Conservation (phyloP, 2,329 filamentous ascomycete genomes). For the Colletotrichum tropicale region DNA sequence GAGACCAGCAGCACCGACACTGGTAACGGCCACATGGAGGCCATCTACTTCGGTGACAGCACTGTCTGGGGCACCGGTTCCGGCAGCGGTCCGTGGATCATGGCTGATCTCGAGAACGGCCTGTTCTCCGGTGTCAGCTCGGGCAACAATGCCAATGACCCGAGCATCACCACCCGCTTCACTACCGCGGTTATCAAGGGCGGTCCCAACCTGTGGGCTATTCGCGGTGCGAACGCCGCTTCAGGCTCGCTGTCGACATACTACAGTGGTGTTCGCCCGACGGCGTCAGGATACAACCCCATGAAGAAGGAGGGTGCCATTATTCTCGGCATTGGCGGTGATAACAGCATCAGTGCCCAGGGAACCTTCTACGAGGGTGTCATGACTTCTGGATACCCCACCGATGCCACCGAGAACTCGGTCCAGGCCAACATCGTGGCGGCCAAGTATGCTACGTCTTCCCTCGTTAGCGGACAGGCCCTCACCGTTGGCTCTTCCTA, state of each 20-base stretch:
- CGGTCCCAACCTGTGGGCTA: conserved; percentile 58
- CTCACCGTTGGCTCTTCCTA: conserved; percentile 54
- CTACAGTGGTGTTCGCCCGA: conserved; percentile 62
- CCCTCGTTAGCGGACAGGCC: conserved; percentile 50
- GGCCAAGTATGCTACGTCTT: conserved; percentile 56
- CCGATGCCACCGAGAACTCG: conserved; percentile 60
- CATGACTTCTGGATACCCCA: conserved; percentile 67
- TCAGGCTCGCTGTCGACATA: conserved; percentile 61
- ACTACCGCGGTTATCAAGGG: conserved; percentile 64
- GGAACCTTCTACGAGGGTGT: conserved; percentile 71
- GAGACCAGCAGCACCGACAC: conserved; percentile 57
- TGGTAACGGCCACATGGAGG: conserved; percentile 71
- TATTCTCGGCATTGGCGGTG: conserved; percentile 73
- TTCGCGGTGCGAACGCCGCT: conserved; percentile 61
- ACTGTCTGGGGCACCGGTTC: conserved; percentile 60
- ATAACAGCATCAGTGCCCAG: conserved; percentile 64
- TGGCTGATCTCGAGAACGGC: conserved; percentile 73
- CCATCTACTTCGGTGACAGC: conserved; percentile 66
- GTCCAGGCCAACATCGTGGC: conserved; percentile 67
- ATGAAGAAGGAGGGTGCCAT: conserved; percentile 72
- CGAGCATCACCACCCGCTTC: conserved; percentile 59
- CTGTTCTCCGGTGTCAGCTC: conserved; percentile 61
- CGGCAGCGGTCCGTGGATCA: conserved; percentile 68
- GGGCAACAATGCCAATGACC: conserved; percentile 54
- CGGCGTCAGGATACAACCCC: conserved; percentile 56